Conservation (phyloP, 2,329 filamentous ascomycete species). For the Cordyceps fumosorosea region DNA sequence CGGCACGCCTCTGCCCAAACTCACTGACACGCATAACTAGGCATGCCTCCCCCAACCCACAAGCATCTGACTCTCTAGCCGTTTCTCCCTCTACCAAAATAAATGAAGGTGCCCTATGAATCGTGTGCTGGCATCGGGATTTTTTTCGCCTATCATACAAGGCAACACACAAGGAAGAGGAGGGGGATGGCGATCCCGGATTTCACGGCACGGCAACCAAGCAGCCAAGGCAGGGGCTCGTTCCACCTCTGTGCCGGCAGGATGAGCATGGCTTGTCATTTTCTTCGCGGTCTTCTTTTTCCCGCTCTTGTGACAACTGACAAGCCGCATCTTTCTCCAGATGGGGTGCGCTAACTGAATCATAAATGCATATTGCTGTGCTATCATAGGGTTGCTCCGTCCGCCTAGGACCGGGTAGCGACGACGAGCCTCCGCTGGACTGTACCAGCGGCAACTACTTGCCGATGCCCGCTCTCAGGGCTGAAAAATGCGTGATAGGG, state of each 20-base stretch:
- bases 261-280: too few relatives aligned
- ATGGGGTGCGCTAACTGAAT: too few relatives aligned
- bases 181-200: neutral
- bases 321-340: too few relatives aligned
- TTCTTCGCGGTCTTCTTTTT: too few relatives aligned
- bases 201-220: slow-evolving; percentile 7
- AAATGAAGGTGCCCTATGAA: neutral
- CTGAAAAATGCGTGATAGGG: neutral
- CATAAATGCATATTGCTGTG: too few relatives aligned
- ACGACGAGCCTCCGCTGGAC: neutral
- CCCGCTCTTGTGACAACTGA: too few relatives aligned
- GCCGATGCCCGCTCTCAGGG: slow-evolving; percentile 1
- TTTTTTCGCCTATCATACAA: neutral
- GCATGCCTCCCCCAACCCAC: neutral
- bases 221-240: neutral
- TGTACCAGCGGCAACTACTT: neutral
- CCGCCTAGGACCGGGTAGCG: neutral
- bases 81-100: neutral
- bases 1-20: neutral
- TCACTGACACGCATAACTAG: neutral
- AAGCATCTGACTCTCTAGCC: neutral
- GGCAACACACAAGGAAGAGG: neutral
- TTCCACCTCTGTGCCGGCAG: too few relatives aligned
- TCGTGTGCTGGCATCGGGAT: neutral
- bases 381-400: neutral